Base-by-base conservation (phyloP, 495 filamentous ascomycete species). In the Neurospora sp. region DNA sequence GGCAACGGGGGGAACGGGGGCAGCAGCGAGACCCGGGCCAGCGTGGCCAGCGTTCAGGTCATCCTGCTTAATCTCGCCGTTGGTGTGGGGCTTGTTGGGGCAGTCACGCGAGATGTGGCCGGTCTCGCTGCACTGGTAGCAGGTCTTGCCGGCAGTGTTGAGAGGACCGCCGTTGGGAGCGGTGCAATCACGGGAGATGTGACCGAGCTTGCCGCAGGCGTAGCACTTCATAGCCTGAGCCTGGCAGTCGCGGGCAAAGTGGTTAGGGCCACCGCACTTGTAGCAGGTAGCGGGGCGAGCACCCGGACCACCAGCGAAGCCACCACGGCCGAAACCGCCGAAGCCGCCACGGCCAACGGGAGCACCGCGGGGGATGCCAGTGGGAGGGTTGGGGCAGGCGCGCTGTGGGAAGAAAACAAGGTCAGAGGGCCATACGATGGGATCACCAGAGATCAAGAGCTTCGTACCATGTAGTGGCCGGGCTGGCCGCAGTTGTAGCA, bases 181-280 rank as follows among this genome's bases (percentile, higher is more conserved):
- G 31, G 94, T 97, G 86, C 96, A 99, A 84, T 99, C 96, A 75
- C 95, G 90, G 31, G 93, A 97, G 82, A 98, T 98, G 85, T 99
- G 96, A 61, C 96, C 96, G 69, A 97, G 89, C 85, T 99, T 99
- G 80, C 96, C 96, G 81, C 96, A 99, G 75, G 96, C 95, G 82
- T 98, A 99, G 88, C 96, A 99, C 84, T 99, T 99, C 94, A 97
- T 97, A 71, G 95, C 94, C 84, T 98, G 96, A 74, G 96, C 96
- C 85, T 99, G 96, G 87, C 96, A 99, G 81, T 99, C 96, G 74
- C 96, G 92, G 69, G 96, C 96, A 78, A 93, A 99, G 83, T 99
- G 96, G 86, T 99, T 99, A 68, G 96, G 96, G 14, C 96, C 96
- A 77, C 96, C 96, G 82, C 96, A 99, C 87, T 98, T 98, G 88